Evolutionary conservation across 2,329 filamentous ascomycete species (phyloP).

Genomic region (Didymella pinodella): DNA sequence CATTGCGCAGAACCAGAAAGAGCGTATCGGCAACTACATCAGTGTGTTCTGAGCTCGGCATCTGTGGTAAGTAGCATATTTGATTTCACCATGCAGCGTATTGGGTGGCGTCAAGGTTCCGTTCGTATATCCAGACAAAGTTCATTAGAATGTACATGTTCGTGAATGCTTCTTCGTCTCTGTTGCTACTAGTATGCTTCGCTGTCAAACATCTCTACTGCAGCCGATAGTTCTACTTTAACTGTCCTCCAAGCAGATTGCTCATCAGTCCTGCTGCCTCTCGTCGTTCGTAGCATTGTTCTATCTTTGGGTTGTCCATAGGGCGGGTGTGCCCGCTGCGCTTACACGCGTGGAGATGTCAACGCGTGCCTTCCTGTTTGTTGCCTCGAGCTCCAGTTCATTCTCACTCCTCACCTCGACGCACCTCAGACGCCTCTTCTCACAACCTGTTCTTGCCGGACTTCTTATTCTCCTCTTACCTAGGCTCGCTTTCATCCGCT

Average conservation of each 20-base stretch:
- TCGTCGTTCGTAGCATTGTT: background rate
- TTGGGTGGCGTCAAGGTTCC: constrained; percentile 40
- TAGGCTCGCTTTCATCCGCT: background rate
- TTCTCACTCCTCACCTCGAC: constrained; percentile 2
- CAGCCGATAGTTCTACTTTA: background rate
- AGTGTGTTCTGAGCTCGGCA: constrained; percentile 73
- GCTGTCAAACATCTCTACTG: too few species aligned
- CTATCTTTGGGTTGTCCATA: background rate
- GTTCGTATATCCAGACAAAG: constrained; percentile 41
- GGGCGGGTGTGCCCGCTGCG: background rate
- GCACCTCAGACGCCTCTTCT: background rate
- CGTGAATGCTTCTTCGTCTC: constrained; percentile 13
- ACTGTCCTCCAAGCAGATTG: background rate
- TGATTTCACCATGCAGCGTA: constrained; percentile 37
- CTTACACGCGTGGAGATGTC: constrained; percentile 1
- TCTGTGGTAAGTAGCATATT: constrained; percentile 37
- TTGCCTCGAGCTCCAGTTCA: constrained; percentile 1
- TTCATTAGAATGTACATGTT: constrained; percentile 32
- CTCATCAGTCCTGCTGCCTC: background rate
- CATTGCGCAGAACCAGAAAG: constrained; percentile 99
- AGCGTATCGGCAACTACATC: constrained; percentile 98
- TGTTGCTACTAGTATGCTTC: background rate
- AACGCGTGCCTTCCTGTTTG: constrained; percentile 28
- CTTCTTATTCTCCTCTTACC: background rate
- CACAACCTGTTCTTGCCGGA: background rate